Evolutionary conservation across 2,329 filamentous ascomycete genomes (phyloP), one percentile per base, ranked within the genome.

Genomic region (Emergomyces orientalis): DNA sequence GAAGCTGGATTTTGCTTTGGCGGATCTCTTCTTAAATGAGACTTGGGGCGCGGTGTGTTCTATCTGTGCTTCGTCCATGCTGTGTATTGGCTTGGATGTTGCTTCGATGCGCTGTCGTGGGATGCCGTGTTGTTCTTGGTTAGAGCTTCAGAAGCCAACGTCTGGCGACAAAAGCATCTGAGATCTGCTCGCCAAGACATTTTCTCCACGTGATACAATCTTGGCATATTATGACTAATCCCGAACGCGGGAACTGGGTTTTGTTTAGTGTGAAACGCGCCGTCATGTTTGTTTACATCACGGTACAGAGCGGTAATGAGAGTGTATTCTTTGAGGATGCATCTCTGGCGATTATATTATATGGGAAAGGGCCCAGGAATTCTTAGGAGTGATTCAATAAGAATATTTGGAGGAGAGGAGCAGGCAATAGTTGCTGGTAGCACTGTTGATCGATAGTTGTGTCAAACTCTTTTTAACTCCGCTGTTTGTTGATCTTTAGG

Each of bases 11-110:
- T 90, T 92, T 65, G 83, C 84, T 73, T 91, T 95, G 71, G 84
- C 83, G 67, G 85, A 83, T 73, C 92, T 86, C 76, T 94, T 96
- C 76, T 96, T 97, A 83, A 97, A 97, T 19, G 74, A 70, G 56
- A 78, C 71, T 63, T 72, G 71, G 43, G 76, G 73, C 7, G 70
- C 66, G 65, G 63, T 17, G 3, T 56, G 30, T 37, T 22, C 54
- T 39, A 34, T 37, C 13, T 56, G 54, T 39, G 34, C 8, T 19
- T 56, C 54, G 3, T 39, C 54, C 54, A 56, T 56, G 34, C 7
- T 56, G 54, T 13, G n/a, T 45, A 22, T 37, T 27, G 2, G 5
- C 9, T 13, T 56, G 7, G n/a, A 56, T 56, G n/a, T n/a, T 37
- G n/a, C 11, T 25, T 39, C 13, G 32, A 39, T 5, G 54, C 4